Evolutionary conservation across 2,329 filamentous ascomycete genomes (phyloP), one percentile per base, ranked within the genome.

Genomic region (Capronia epimyces): DNA sequence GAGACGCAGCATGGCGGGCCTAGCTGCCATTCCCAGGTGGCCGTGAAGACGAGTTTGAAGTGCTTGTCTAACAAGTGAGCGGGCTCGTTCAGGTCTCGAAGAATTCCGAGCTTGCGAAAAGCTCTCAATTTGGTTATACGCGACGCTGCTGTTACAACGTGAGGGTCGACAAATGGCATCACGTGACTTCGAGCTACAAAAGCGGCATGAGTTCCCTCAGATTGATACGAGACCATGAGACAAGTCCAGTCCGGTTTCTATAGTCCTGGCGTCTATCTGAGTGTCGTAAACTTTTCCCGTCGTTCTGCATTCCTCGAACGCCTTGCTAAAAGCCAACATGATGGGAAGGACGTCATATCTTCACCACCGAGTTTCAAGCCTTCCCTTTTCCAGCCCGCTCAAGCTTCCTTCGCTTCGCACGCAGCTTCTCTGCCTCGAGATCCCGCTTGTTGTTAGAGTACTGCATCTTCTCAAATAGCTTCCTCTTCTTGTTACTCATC

Each of bases 401-500:
- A 55, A 96, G 70, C 79, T 83, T 95, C 73, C 93, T 87, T 71
- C 88, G 83, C 84, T 98, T 98, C 50, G 78, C 80, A 62, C 90
- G 80, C 67, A 98, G 73, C 72, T 84, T 87, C 75, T 91, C 86
- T 42, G 91, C 87, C 74, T 95, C 89, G 21, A 83, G 86, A 61
- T 91, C 91, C 76, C 89, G 87, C 79, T 93, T 90, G 73, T 85
- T 90, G 71, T 96, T 95, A 56, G 83, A 89, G 72, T 95, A 94
- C 66, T 89, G 79, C 88, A 98, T 98, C 76, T 96, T 93, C 76
- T 97, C 93, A 61, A 91, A 86, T 64, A 96, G 75, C 82, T 96
- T 96, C 64, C 93, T 80, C 83, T 97, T 98, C 81, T 94, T 93
- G 71, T 94, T 87, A 70, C 86, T 87, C 76, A 97, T 84, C 93